phyloP scores from a whole-genome alignment of 495 filamentous ascomycete species.

The Lasiosphaeris hirsuta region DNA sequence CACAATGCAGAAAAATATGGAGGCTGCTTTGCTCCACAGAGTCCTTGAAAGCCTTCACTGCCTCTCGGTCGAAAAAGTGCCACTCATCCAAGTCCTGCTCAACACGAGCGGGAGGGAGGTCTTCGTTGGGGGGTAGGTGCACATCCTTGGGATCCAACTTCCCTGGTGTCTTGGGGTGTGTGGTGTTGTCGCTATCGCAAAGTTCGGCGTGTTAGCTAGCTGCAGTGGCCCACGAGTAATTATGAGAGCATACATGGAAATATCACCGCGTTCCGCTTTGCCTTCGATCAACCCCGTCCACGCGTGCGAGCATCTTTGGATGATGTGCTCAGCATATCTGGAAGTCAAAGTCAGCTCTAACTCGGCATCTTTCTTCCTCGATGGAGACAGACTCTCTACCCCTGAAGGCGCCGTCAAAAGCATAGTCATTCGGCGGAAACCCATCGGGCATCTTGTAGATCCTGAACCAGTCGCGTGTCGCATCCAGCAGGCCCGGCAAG shows the following conservation, averaged over 20 bases:
- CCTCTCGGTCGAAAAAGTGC: constrained; percentile 11
- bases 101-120: constrained; percentile 19
- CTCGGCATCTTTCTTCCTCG: not conserved
- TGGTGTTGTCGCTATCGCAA: constrained; percentile 22
- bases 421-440: constrained; percentile 12
- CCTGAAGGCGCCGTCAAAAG: constrained; percentile 16
- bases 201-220: constrained; percentile 1
- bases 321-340: constrained; percentile 18
- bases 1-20: not conserved
- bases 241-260: constrained; percentile 9
- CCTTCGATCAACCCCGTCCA: constrained; percentile 24
- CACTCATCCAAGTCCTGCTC: constrained; percentile 22
- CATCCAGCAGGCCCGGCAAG: constrained; percentile 26
- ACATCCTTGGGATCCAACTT: constrained; percentile 21
- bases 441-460: constrained; percentile 27
- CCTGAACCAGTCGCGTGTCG: constrained; percentile 28
- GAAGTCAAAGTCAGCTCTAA: not conserved
- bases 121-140: constrained; percentile 20
- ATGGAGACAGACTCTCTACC: not conserved
- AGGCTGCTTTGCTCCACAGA: constrained; percentile 2
- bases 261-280: constrained; percentile 11
- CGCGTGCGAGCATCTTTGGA: constrained; percentile 15
- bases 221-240: not conserved
- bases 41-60: not conserved
- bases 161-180: constrained; percentile 20